Evolutionary conservation across 2,329 filamentous ascomycete species (phyloP).

Genomic region (Sporothrix variecibatus): DNA sequence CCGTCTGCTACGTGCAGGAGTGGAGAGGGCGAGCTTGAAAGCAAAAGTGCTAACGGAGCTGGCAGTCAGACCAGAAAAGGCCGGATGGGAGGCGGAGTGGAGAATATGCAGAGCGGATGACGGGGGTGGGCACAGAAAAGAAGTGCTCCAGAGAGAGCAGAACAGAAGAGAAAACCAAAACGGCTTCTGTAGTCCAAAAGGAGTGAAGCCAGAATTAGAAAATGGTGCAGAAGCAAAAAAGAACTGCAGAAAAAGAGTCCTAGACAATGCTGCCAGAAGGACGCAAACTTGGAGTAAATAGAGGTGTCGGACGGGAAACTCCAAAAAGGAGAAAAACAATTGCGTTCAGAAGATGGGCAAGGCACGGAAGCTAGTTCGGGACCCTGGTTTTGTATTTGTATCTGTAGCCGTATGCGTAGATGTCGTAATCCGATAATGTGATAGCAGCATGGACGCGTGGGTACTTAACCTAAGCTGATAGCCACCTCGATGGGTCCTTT

Average conservation of each 20-base stretch:
- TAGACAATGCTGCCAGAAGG: neutral
- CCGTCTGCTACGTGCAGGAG: neutral
- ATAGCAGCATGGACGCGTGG: conserved; percentile 19
- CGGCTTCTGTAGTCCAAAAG: neutral
- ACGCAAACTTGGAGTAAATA: neutral
- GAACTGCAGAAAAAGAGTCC: neutral
- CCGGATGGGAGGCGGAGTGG: neutral
- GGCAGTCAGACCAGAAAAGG: neutral
- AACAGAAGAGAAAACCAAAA: neutral
- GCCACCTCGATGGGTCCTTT: conserved; percentile 1
- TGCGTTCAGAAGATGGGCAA: neutral
- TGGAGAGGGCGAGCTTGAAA: neutral
- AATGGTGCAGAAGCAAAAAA: neutral
- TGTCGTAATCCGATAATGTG: conserved; percentile 22
- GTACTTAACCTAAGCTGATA: conserved; percentile 17
- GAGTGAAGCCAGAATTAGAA: neutral
- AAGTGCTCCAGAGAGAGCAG: neutral
- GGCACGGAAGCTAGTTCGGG: conserved; percentile 15
- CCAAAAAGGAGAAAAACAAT: neutral
- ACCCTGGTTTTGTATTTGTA: conserved; percentile 21
- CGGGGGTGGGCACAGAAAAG: conserved; percentile 2
- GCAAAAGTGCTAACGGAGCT: conserved; percentile 8
- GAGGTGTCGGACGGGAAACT: neutral
- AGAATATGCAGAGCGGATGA: conserved; percentile 19
- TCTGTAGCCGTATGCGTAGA: neutral